Evolutionary conservation across 176 grass and related monocot species (phyloP).

Genomic region (Oryza rufipogon): DNA sequence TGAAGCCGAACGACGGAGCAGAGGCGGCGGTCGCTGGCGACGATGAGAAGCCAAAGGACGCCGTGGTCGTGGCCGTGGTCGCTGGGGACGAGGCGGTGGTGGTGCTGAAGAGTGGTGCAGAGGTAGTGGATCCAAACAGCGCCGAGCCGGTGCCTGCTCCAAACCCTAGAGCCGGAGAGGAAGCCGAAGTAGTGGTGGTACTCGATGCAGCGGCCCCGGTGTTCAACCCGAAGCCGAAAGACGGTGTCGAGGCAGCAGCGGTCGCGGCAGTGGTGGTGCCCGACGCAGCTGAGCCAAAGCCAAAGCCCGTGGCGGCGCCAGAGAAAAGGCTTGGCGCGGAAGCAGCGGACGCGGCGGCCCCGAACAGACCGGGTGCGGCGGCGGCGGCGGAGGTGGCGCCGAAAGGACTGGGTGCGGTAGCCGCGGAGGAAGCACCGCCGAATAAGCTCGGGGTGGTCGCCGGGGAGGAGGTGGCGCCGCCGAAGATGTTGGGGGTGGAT

Average conservation of each 20-base stretch:
- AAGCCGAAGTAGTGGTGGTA: constrained; percentile 26
- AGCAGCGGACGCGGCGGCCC: constrained; percentile 35
- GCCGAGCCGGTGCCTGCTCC: constrained; percentile 37
- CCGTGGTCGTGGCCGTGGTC: constrained; percentile 16
- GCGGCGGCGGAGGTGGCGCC: constrained; percentile 33
- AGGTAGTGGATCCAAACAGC: constrained; percentile 57
- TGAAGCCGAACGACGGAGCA: constrained; percentile 41
- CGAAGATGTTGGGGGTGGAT: neutral
- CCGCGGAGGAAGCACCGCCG: constrained; percentile 22
- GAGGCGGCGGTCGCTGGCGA: constrained; percentile 38
- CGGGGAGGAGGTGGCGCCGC: neutral
- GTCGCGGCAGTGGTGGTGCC: constrained; percentile 47
- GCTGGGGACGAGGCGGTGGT: constrained; percentile 42
- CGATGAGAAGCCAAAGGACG: constrained; percentile 42
- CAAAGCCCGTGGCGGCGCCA: constrained; percentile 41
- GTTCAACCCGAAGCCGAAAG: constrained; percentile 45
- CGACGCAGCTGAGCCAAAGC: constrained; percentile 47
- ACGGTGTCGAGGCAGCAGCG: constrained; percentile 13
- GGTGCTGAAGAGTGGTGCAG: constrained; percentile 36
- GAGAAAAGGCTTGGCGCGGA: constrained; percentile 53
- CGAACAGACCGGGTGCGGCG: constrained; percentile 30
- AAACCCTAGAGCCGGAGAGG: constrained; percentile 51
- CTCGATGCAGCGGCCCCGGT: constrained; percentile 51
- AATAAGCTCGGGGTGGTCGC: constrained; percentile 35
- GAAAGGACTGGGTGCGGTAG: constrained; percentile 35